Conservation (phyloP, 1,284 basidiomycete genomes). For the Puccinia sorghi region DNA sequence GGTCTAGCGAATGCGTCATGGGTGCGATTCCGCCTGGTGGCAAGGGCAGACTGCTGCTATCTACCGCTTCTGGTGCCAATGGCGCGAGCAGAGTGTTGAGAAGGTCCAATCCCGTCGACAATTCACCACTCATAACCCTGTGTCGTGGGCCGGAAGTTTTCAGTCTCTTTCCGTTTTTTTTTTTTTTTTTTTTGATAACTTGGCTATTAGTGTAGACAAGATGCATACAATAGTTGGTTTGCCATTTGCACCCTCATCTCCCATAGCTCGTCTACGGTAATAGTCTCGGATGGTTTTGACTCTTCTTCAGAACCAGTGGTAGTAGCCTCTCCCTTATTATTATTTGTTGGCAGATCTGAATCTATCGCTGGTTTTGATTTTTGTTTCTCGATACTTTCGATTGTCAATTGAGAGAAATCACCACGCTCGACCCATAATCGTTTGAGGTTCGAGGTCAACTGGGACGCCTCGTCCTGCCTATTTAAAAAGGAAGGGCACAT, state of each 20-base stretch:
- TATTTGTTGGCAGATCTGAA: not conserved
- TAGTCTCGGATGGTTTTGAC: conserved; percentile 13
- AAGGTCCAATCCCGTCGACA: conserved; percentile 46
- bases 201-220: not conserved
- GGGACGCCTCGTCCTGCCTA: conserved; percentile 30
- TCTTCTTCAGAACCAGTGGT: not conserved
- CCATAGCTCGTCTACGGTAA: conserved; percentile 41
- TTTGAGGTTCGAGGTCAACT: conserved; percentile 22
- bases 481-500: not conserved
- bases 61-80: conserved; percentile 43
- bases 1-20: conserved; percentile 18
- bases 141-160: not conserved
- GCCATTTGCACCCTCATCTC: conserved; percentile 49
- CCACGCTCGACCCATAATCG: conserved; percentile 45
- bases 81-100: conserved; percentile 41
- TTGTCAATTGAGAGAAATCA: conserved; percentile 46
- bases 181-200: no score
- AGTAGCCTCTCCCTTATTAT: not conserved
- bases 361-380: not conserved
- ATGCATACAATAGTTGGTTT: conserved; percentile 30
- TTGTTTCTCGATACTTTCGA: conserved; percentile 39
- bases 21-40: conserved; percentile 40
- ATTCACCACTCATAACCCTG: conserved; percentile 40
- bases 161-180: not conserved
- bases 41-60: conserved; percentile 37